Evolutionary conservation across 2,329 filamentous ascomycete genomes (phyloP).

Genomic region (Botryotinia calthae): DNA sequence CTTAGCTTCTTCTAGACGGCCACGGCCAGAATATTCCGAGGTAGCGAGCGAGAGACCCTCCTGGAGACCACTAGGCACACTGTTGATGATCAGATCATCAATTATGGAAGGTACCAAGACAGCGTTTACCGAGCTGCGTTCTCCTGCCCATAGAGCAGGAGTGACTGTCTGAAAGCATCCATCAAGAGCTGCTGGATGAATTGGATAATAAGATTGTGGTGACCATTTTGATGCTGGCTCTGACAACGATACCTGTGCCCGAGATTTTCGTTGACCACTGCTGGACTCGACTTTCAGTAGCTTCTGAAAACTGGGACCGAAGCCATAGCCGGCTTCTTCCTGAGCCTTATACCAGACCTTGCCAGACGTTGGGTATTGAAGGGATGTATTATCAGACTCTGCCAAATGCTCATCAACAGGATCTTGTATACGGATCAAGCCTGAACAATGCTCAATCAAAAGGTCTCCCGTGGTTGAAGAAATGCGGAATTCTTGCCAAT

Average conservation of each 20-base stretch:
- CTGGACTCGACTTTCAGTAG: not conserved
- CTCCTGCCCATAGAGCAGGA: slow-evolving; percentile 29
- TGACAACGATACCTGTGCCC: not conserved
- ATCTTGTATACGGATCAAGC: slow-evolving; percentile 11
- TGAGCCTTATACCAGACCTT: slow-evolving; percentile 13
- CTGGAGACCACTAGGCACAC: slow-evolving; percentile 15
- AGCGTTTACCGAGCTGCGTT: slow-evolving; percentile 24
- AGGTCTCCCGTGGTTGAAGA: not conserved
- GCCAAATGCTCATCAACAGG: not conserved
- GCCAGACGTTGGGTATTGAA: slow-evolving; percentile 2
- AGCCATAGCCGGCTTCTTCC: not conserved
- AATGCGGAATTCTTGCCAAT: slow-evolving; percentile 17
- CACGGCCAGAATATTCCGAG: slow-evolving; percentile 19
- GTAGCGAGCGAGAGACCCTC: slow-evolving; percentile 18
- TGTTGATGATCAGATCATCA: slow-evolving; percentile 30
- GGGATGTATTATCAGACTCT: not conserved
- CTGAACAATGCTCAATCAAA: slow-evolving; percentile 9
- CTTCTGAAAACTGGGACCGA: not conserved
- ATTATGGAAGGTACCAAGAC: slow-evolving; percentile 30
- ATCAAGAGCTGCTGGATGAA: slow-evolving; percentile 41
- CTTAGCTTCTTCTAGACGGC: slow-evolving; percentile 21
- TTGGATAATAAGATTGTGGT: slow-evolving; percentile 35
- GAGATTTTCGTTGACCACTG: slow-evolving; percentile 15
- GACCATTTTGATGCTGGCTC: slow-evolving; percentile 22
- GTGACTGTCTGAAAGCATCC: slow-evolving; percentile 35